Conservation (phyloP, 2,329 filamentous ascomycete genomes). For the Cladophialophora exuberans region DNA sequence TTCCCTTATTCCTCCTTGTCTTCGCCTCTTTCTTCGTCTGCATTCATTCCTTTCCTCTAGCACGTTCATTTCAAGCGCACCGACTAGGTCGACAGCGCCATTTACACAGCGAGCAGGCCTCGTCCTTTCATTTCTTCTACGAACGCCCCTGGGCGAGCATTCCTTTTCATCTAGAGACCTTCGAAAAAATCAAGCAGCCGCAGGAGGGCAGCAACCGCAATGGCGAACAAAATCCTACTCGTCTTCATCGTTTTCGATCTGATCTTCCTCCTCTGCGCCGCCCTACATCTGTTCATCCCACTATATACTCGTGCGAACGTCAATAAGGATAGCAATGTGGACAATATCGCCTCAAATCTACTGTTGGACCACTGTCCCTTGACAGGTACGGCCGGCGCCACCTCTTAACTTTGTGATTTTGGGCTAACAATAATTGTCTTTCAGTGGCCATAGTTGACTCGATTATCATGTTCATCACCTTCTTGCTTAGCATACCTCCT, state of each 20-base stretch:
- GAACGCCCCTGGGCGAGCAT: too few relatives aligned
- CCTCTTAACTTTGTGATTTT: slow-evolving; percentile 3
- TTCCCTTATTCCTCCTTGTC: slow-evolving; percentile 16
- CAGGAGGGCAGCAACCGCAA: slow-evolving; percentile 1
- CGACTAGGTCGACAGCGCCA: slow-evolving; percentile 20
- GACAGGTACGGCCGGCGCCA: slow-evolving; percentile 47
- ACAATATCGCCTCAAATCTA: slow-evolving; percentile 56
- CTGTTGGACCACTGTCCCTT: slow-evolving; percentile 57
- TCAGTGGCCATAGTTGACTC: slow-evolving; percentile 72
- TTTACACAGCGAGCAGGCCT: slow-evolving; percentile 28
- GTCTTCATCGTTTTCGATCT: slow-evolving; percentile 56
- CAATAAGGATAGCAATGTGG: slow-evolving; percentile 46
- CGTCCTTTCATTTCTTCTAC: slow-evolving; percentile 9
- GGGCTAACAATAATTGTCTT: slow-evolving; percentile 28
- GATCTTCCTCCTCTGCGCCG: slow-evolving; percentile 56
- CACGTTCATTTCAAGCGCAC: slow-evolving; percentile 5
- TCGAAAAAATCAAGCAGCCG: too few relatives aligned
- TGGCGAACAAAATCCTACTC: slow-evolving; percentile 56
- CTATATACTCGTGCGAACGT: slow-evolving; percentile 52
- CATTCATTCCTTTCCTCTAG: slow-evolving; percentile 9
- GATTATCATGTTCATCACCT: slow-evolving; percentile 71
- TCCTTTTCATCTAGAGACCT: too few relatives aligned
- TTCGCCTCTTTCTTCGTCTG: not conserved
- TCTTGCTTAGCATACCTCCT: slow-evolving; percentile 71
- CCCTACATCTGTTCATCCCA: slow-evolving; percentile 57